These are phyloP conservation scores for Choiromyces venosus DNA, from an alignment of 495 filamentous ascomycete species.

Conservation along the genomic window DNA sequence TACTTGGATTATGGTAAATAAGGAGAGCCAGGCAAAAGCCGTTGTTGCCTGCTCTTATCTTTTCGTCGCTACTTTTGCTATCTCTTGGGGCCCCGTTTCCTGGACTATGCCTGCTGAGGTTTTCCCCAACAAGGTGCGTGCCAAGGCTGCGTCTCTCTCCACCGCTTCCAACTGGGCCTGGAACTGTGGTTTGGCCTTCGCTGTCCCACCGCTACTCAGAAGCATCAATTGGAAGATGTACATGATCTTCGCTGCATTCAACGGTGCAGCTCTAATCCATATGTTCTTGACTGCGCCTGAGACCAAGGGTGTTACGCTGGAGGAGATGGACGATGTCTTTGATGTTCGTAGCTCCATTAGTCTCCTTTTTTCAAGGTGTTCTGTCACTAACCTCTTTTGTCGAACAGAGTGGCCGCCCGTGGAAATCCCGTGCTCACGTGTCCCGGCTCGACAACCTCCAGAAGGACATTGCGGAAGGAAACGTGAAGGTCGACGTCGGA, in stretches of 20 bases:
- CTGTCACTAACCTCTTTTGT: constrained; percentile 5
- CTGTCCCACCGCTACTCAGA: constrained; percentile 51
- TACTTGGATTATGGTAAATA: constrained; percentile 55
- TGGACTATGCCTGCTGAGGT: constrained; percentile 67
- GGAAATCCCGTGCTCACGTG: constrained; percentile 46
- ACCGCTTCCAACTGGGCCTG: constrained; percentile 62
- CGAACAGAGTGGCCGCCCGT: constrained; percentile 46
- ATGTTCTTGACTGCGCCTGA: constrained; percentile 57
- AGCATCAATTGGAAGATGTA: constrained; percentile 56
- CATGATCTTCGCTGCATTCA: constrained; percentile 50
- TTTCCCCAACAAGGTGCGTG: constrained; percentile 60
- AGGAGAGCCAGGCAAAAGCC: constrained; percentile 48
- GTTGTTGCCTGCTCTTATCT: constrained; percentile 61
- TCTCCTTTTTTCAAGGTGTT: neutral
- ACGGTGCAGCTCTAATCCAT: constrained; percentile 54
- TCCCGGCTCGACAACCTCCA: constrained; percentile 50
- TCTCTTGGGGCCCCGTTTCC: constrained; percentile 55
- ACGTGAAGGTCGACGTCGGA: constrained; percentile 45
- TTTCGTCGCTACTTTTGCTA: constrained; percentile 59
- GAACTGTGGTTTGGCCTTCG: constrained; percentile 43
- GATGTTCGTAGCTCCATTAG: constrained; percentile 32
- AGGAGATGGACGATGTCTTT: constrained; percentile 50
- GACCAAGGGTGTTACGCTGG: constrained; percentile 49
- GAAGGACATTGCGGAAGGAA: constrained; percentile 52
- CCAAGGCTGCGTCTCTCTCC: constrained; percentile 60